Percentiles rank a stretch among this genome's conserved stretches.
Evolutionary conservation across 2,329 filamentous ascomycete species (phyloP).

Genomic region (Nannizzia gypsea): DNA sequence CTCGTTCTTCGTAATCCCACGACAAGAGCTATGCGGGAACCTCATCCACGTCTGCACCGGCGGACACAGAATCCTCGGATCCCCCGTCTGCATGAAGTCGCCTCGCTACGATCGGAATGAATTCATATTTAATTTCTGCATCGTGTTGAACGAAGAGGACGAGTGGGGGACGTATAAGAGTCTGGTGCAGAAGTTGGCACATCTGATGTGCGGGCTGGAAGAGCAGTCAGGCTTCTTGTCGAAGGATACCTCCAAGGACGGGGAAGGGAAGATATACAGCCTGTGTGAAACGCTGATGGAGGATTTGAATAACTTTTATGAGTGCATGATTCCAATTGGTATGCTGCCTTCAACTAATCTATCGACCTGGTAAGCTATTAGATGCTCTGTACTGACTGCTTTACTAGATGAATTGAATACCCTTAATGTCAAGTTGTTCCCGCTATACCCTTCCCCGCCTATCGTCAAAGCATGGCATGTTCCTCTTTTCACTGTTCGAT

Average conservation of each 20-base stretch:
- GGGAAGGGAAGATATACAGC: conserved; percentile 46
- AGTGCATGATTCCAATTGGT: conserved; percentile 97
- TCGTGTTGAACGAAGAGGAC: conserved; percentile 59
- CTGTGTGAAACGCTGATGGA: conserved; percentile 80
- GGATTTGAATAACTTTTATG: conserved; percentile 91
- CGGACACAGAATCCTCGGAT: conserved; percentile 71
- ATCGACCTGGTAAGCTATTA: too few species aligned
- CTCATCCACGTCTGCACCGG: conserved; percentile 60
- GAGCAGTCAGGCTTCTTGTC: conserved; percentile 74
- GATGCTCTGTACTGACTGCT: neutral
- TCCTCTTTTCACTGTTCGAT: conserved; percentile 57
- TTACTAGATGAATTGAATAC: conserved; percentile 73
- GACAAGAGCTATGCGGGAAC: conserved; percentile 88
- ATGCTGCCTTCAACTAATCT: conserved; percentile 23
- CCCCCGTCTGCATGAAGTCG: conserved; percentile 76
- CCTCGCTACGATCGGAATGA: conserved; percentile 80
- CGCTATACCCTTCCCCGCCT: conserved; percentile 63
- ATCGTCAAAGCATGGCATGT: conserved; percentile 81
- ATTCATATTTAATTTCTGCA: conserved; percentile 96
- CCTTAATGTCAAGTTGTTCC: conserved; percentile 92
- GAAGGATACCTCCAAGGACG: conserved; percentile 33
- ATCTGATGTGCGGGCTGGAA: conserved; percentile 79
- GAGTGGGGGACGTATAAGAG: conserved; percentile 72
- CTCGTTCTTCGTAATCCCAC: conserved; percentile 86
- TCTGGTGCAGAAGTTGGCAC: conserved; percentile 74